Base-by-base conservation (phyloP, 306 rosid species). In the Rubus parviflorus region DNA sequence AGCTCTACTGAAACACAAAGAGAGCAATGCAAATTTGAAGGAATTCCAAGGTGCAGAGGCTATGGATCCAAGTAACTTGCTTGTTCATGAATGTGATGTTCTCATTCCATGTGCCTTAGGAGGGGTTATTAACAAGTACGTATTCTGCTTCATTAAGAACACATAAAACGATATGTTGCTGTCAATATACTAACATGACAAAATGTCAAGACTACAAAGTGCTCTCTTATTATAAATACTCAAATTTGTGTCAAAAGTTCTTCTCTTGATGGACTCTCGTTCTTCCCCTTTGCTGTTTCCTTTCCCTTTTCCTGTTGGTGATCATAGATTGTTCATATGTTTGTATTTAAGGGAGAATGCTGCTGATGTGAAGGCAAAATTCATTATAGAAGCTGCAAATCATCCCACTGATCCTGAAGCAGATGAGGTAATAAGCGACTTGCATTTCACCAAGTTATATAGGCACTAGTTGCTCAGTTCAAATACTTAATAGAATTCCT, bases 61-160 rank as follows among this genome's bases (percentile, higher is more conserved):
- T n/a, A 84, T 89, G 88, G 89, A 91, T 58, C 86, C 89, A 22
- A 53, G 80, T 54, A 89, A 87, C 71, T 66, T 87, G 80, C 97
- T 91, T 80, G 76, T 89, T 78, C 88, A 87, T 69, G 90, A 91
- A 48, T 89, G 93, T 9, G 97, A 91, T 69, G 89, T 89, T 82
- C 89, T 91, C 63, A 87, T 91, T 74, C 93, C 97, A 2, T 89
- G 92, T 47, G 97, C 97, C 72, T 76, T 91, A 40, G 90, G 93
- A 6, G 93, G 97, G 38, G 93, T 87, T 64, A 77, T 91, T 7
- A 83, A 76, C 85, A 91, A 82, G 97, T 91, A 84, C 14, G 87
- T 72, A 64, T 19, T 38, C 57, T 70, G 41, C 60, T 78, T 70
- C 57, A 6, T 30, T 23, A 40, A 30, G 12, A 66, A 68, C 54